Base-by-base conservation (phyloP, 305 asterid genomes). In the Striga hermonthica region DNA sequence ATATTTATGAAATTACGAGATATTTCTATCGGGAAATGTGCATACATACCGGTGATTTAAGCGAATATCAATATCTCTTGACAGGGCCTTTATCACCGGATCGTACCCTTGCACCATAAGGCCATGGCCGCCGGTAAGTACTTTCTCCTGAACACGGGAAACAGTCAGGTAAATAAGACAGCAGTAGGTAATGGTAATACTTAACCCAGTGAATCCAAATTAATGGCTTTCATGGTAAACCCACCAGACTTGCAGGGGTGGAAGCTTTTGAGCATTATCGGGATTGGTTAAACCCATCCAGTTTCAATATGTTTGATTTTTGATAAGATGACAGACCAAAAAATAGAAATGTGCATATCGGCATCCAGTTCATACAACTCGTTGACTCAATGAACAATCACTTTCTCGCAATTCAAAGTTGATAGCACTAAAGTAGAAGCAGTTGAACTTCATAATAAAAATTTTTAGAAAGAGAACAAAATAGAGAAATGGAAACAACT, bases 81-180 rank as follows among this genome's bases (percentile, higher is more conserved):
- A 79, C 79, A 93, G 69, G 50, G 88, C 82, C 80, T 85, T 81
- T 61, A 93, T 79, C 55, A 93, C 83, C 3, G 99, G 99, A 71
- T 79, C 78, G 66, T 93, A 93, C 71, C 97, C 99, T 80, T 90
- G 95, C 71, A 93, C 95, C 99, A 93, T 90, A 60, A 93, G 96
- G 70, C 99, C 99, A 77, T 93, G 99, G 71, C 99, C 97, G 67
- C 99, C 97, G 40, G 99, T 73, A 67, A 93, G 97, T 72, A 93
- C 95, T 72, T 83, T 74, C 79, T 93, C 99, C 99, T 93, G 85
- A 71, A 76, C 67, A 58, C 22, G 69, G 35, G 73, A 59, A 72
- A 38, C 62, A 60, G 50, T 57, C 56, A 61, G 53, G 69, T 72
- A 66, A 74, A 67, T 58, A 60, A 49, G 37, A 57, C 28, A 52